Percentiles rank a stretch among this genome's conserved stretches.
Evolutionary conservation across 139 green algal species (phyloP).

Genomic region (Protoeuglena noctilucae): DNA sequence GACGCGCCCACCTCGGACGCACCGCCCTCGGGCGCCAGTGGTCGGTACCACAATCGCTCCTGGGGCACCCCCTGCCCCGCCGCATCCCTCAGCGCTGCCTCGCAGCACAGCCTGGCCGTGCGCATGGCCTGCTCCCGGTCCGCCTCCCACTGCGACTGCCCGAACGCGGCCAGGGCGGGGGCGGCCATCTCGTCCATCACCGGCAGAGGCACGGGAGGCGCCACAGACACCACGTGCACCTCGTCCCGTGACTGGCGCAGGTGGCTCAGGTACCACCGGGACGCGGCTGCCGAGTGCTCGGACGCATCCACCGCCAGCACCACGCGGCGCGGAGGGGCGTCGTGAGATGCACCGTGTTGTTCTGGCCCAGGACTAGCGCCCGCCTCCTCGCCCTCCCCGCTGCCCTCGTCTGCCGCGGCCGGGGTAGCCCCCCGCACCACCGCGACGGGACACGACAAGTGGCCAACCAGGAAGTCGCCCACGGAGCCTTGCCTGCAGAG

Average conservation of each 20-base stretch:
- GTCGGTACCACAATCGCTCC: constrained; percentile 11
- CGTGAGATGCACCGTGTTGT: background rate
- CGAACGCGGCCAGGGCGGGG: constrained; percentile 17
- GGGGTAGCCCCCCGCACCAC: constrained; percentile 23
- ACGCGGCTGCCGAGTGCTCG: background rate
- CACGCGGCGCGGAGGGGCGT: too few relatives aligned
- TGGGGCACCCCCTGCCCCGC: background rate
- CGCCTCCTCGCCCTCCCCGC: constrained; percentile 5
- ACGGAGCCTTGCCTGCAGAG: constrained; percentile 41
- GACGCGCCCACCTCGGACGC: constrained; percentile 24
- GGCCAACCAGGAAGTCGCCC: constrained; percentile 30
- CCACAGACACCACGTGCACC: constrained; percentile 35
- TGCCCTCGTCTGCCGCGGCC: background rate
- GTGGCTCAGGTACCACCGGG: constrained; percentile 7
- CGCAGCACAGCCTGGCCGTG: background rate
- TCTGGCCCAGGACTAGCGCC: background rate
- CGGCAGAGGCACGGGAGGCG: constrained; percentile 27
- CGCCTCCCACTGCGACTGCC: constrained; percentile 15
- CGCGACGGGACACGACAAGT: constrained; percentile 24
- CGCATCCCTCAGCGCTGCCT: background rate
- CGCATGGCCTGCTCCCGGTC: background rate
- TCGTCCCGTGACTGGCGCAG: constrained; percentile 19
- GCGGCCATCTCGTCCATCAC: constrained; percentile 16
- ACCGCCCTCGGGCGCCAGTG: constrained; percentile 12
- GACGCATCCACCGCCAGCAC: too few relatives aligned